Percentiles rank a stretch among this genome's conserved stretches.
Evolutionary conservation across 2,329 filamentous ascomycete species (phyloP).

Genomic region (Macrophomina pseudophaseolina): DNA sequence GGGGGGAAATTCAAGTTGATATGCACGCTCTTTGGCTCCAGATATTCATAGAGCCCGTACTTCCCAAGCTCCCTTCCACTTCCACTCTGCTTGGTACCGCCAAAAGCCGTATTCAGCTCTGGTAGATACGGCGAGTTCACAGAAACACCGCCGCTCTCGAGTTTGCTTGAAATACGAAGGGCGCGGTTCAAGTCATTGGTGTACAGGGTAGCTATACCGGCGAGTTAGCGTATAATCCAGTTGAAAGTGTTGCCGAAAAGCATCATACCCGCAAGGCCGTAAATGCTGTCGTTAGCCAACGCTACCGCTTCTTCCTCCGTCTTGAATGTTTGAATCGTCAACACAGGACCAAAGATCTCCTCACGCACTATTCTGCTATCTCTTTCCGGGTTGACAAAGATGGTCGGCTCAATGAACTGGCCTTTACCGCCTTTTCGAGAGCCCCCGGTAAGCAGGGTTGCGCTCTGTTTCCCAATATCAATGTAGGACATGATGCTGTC

Average conservation of each 20-base stretch:
- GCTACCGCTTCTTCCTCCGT: constrained; percentile 70
- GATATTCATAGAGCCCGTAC: constrained; percentile 26
- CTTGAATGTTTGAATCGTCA: constrained; percentile 78
- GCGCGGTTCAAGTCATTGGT: constrained; percentile 69
- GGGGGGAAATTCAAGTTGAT: constrained; percentile 26
- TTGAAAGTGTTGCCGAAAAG: too few species aligned
- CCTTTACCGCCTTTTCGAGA: constrained; percentile 62
- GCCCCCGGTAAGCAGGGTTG: constrained; percentile 76
- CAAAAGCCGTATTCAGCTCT: constrained; percentile 68
- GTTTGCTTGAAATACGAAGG: constrained; percentile 27
- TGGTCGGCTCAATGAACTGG: constrained; percentile 81
- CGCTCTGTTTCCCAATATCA: constrained; percentile 69
- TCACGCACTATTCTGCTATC: constrained; percentile 78
- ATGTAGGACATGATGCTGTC: constrained; percentile 10
- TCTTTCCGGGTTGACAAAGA: constrained; percentile 86
- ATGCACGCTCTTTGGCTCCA: constrained; percentile 28
- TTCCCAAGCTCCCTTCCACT: constrained; percentile 54
- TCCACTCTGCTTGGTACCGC: constrained; percentile 58
- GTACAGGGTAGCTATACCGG: constrained; percentile 77
- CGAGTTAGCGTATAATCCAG: not conserved
- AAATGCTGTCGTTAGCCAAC: constrained; percentile 74
- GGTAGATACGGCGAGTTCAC: constrained; percentile 51
- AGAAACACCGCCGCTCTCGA: constrained; percentile 29
- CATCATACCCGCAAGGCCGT: constrained; percentile 63
- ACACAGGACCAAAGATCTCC: constrained; percentile 89